Evolutionary conservation across 768 basidiomycete species (phyloP).

Genomic region (Naganishia vaughanmartiniae): DNA sequence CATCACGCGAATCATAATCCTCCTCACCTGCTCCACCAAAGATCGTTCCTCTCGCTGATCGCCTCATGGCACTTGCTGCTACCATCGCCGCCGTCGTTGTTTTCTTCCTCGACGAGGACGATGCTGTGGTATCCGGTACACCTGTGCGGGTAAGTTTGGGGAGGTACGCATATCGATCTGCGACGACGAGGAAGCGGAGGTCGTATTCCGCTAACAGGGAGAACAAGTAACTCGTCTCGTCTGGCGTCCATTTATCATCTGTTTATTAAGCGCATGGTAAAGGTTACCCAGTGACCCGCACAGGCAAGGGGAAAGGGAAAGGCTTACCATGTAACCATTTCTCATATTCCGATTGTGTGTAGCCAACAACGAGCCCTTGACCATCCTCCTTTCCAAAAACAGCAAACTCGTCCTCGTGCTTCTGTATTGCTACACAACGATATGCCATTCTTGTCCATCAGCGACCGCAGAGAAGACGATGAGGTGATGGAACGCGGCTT

Average conservation of each 20-base stretch:
- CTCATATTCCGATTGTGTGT: constrained; percentile 80
- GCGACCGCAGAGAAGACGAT: background rate
- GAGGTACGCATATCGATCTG: constrained; percentile 79
- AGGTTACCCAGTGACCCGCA: background rate
- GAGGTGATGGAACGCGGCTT: constrained; percentile 18
- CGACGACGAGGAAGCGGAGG: constrained; percentile 79
- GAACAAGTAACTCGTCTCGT: constrained; percentile 93
- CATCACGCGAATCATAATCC: constrained; percentile 49
- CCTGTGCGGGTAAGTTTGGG: constrained; percentile 23
- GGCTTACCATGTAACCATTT: constrained; percentile 68
- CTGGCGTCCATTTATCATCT: constrained; percentile 85
- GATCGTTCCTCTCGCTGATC: background rate
- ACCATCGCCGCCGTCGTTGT: background rate
- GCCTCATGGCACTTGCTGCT: background rate
- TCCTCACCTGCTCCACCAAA: background rate
- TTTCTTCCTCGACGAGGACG: background rate
- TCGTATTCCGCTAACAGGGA: constrained; percentile 75
- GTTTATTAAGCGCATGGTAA: background rate
- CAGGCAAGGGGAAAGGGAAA: background rate
- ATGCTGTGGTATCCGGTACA: background rate
- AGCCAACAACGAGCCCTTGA: constrained; percentile 56
- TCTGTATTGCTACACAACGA: constrained; percentile 35
- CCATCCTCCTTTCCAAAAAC: constrained; percentile 13
- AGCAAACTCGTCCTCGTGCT: constrained; percentile 26
- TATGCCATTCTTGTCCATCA: constrained; percentile 52